Base-by-base conservation (phyloP, 2,329 filamentous ascomycete genomes). In the Leptographium radiaticola region DNA sequence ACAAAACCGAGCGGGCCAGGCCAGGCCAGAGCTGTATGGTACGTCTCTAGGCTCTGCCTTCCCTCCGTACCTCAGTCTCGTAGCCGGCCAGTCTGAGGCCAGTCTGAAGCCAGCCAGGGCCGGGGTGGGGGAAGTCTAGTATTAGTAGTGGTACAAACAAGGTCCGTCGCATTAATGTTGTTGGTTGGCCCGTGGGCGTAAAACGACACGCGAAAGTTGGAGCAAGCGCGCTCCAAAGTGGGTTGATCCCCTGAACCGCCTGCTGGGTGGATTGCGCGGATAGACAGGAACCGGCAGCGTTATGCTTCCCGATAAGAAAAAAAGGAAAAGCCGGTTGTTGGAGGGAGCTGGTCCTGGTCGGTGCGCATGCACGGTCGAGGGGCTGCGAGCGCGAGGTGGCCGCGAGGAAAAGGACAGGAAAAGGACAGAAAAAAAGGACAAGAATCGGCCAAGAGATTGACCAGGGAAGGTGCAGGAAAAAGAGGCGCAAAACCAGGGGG, bases 161-260 rank as follows among this genome's bases (percentile, higher is more conserved):
- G 40, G 20, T 40, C n/a, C 31, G n/a, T 18, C 25, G 16, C 33
- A 34, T 11, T 33, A 16, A 18, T 51, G 49, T 31, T 51, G 25
- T 10, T 33, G 25, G 25, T 40, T 43, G 40, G 18, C 25, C 18
- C 13, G 13, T 9, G 11, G 40, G 10, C 25, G 42, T 13, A n/a
- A 33, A 40, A 38, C 59, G 58, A 59, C 55, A 62, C 60, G 60
- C 62, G 60, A 63, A 60, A 62, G 47, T 52, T 38, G 59, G 56
- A 58, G 53, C 66, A 68, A 67, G 67, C 67, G 67, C 67, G 66
- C 65, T 50, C 67, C 64, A 20, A 33, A 31, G 45, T 45, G 49
- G 51, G 52, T 36, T 34, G 48, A 49, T 31, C n/a, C 43, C 13
- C 31, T 25, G 20, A 45, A 34, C 31, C 44, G 30, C 38, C 46